phyloP scores from a whole-genome alignment of 768 basidiomycete genomes.

The Botryobasidium botryosum region DNA sequence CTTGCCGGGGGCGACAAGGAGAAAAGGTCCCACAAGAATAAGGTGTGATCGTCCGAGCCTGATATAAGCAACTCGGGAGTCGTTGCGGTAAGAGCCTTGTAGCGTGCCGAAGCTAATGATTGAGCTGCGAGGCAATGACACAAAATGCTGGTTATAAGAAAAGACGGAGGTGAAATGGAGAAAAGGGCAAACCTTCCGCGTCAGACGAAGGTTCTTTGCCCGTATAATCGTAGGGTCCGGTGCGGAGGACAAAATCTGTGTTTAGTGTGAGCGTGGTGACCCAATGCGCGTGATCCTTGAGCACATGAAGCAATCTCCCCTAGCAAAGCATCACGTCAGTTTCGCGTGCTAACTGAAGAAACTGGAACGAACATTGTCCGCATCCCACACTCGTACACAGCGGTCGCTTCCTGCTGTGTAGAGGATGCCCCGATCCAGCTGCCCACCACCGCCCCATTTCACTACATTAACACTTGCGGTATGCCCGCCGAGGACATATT shows the following conservation, averaged over 20 bases:
- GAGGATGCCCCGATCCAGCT: conserved; percentile 45
- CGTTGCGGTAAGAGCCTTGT: conserved; percentile 44
- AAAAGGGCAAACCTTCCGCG: conserved; percentile 49
- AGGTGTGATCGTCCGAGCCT: conserved; percentile 94
- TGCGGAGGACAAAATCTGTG: conserved; percentile 87
- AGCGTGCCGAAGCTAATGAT: conserved; percentile 56
- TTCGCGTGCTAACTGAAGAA: neutral
- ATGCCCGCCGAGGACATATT: conserved; percentile 84
- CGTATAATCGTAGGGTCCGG: conserved; percentile 86
- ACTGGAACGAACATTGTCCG: conserved; percentile 38
- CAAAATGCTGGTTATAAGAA: neutral
- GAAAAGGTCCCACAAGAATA: conserved; percentile 89
- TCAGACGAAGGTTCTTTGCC: conserved; percentile 63
- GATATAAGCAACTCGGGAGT: conserved; percentile 77
- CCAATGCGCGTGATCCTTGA: conserved; percentile 98
- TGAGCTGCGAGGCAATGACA: conserved; percentile 35
- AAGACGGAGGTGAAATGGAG: neutral
- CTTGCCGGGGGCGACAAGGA: no score
- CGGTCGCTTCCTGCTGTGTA: conserved; percentile 94
- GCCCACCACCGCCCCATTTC: conserved; percentile 84
- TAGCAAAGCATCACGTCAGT: conserved; percentile 18
- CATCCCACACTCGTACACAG: conserved; percentile 90
- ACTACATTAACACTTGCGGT: conserved; percentile 90
- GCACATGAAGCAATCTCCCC: conserved; percentile 67
- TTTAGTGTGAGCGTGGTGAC: conserved; percentile 92